Conservation (phyloP, 2,329 filamentous ascomycete genomes). For the Paecilomyces variotii region DNA sequence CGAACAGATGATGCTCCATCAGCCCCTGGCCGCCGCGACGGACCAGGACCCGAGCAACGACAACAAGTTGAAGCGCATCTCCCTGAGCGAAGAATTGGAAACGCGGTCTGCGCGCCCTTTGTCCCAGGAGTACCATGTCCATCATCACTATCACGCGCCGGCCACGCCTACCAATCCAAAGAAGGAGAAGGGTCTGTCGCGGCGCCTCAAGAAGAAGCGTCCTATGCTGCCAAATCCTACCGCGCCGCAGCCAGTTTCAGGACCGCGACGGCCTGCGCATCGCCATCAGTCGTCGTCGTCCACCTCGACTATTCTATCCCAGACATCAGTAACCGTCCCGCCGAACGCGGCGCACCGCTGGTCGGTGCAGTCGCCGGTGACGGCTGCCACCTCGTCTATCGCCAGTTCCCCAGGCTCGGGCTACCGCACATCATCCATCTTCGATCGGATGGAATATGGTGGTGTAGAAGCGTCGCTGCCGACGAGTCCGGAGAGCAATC, state of each 20-base stretch:
- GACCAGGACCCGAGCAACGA: constrained; percentile 9
- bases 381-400: constrained; percentile 59
- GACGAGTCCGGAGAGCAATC: constrained; percentile 71
- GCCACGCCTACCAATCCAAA: constrained; percentile 40
- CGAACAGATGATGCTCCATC: constrained; percentile 72
- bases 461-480: constrained; percentile 63
- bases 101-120: constrained; percentile 37
- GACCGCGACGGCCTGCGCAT: constrained; percentile 15
- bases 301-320: constrained; percentile 55
- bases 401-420: constrained; percentile 71
- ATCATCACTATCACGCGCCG: constrained; percentile 82
- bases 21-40: constrained; percentile 48
- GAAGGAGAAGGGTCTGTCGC: constrained; percentile 48
- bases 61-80: constrained; percentile 17
- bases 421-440: constrained; percentile 57
- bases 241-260: constrained; percentile 25
- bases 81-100: constrained; percentile 65
- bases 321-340: constrained; percentile 52
- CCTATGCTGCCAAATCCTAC: constrained; percentile 51
- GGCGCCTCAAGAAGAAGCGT: constrained; percentile 65
- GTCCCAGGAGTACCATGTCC: constrained; percentile 78
- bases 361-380: constrained; percentile 34
- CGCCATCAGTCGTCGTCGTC: constrained; percentile 35
- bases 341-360: constrained; percentile 33
- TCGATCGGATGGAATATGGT: constrained; percentile 61